Base-by-base conservation (phyloP, 768 basidiomycete species). In the Russula emetica region DNA sequence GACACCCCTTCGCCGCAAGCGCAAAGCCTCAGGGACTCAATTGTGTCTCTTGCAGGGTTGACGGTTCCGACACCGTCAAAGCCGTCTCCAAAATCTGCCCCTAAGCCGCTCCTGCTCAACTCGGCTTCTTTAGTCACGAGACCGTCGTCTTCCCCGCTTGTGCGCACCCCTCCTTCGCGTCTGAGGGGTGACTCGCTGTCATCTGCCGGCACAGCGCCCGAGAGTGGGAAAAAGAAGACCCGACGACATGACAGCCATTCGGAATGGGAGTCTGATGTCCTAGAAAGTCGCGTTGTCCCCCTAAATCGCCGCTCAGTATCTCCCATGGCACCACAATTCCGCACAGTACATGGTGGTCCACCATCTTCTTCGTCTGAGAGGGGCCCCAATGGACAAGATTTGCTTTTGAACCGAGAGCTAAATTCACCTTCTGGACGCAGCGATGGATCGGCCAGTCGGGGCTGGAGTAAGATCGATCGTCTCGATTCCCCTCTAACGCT, bases 281-380 rank as follows among this genome's bases (percentile, higher is more conserved):
- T 69, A 74, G 60, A 59, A 13, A 87, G 89, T 70, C 80, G 87
- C 55, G 74, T 79, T 54, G 79, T 92, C 16, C 81, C 83, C 28
- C 70, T 91, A 55, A 86, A 88, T 70, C 82, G 88, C 36, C 81
- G 80, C 66, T 83, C 85, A 14, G 72, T 88, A 5, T 90, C 89
- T 5, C 87, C 89, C 4, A 86, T 89, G 85, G 87, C 88, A 28
- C 66, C 62, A 14, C 53, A 55, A 56, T 61, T 24, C 42, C 61
- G 47, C 50, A 44, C 47, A 10, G 38, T 16, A n/a, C 70, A 73
- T 28, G 76, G 56, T 38, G 79, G 66, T n/a, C 68, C 13, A 73
- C 54, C 54, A 32, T 80, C 81, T 7, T 78, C 79, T 1, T 70
- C 71, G 1, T 68, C 61, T 2, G 67, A 68, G 44, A 60, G 53